Evolutionary conservation across 768 basidiomycete species (phyloP).

Genomic region (Pisolithus microcarpus): DNA sequence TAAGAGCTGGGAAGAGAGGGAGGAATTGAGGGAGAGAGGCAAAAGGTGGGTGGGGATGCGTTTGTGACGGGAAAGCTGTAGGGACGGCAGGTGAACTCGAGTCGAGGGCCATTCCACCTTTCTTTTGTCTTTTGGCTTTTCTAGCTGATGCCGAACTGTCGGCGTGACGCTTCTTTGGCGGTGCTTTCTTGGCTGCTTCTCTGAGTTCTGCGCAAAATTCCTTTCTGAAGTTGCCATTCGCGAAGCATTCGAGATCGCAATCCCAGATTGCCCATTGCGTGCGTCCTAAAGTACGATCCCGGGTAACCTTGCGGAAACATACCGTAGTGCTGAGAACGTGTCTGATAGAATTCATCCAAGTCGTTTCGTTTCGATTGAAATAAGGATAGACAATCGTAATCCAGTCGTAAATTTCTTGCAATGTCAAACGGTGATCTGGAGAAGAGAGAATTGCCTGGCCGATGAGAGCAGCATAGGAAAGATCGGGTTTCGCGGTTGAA

Average conservation of each 20-base stretch:
- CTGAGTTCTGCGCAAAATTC: constrained; percentile 37
- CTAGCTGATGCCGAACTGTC: constrained; percentile 33
- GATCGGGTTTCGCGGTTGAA: constrained; percentile 69
- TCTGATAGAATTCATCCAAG: constrained; percentile 98
- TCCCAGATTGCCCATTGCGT: constrained; percentile 86
- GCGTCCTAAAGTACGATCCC: constrained; percentile 71
- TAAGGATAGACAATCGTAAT: constrained; percentile 91
- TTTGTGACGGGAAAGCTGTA: constrained; percentile 5
- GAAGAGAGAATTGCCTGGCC: constrained; percentile 91
- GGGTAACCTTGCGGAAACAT: constrained; percentile 79
- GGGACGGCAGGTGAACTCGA: constrained; percentile 16
- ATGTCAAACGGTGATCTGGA: constrained; percentile 72
- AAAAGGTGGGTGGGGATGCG: constrained; percentile 19
- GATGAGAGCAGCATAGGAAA: constrained; percentile 91
- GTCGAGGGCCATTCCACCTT: constrained; percentile 19
- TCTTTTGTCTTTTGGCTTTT: constrained; percentile 44
- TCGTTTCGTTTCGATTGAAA: constrained; percentile 87
- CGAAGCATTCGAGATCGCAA: constrained; percentile 76
- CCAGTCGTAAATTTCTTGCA: constrained; percentile 95
- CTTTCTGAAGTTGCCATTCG: constrained; percentile 75
- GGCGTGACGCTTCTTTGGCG: constrained; percentile 32
- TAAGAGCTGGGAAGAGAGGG: constrained; percentile 45
- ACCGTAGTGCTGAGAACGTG: constrained; percentile 92
- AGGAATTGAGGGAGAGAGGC: constrained; percentile 19
- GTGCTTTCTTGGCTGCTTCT: constrained; percentile 25